phyloP scores from a whole-genome alignment of 306 rosid species.

The Leucaena leucocephala region DNA sequence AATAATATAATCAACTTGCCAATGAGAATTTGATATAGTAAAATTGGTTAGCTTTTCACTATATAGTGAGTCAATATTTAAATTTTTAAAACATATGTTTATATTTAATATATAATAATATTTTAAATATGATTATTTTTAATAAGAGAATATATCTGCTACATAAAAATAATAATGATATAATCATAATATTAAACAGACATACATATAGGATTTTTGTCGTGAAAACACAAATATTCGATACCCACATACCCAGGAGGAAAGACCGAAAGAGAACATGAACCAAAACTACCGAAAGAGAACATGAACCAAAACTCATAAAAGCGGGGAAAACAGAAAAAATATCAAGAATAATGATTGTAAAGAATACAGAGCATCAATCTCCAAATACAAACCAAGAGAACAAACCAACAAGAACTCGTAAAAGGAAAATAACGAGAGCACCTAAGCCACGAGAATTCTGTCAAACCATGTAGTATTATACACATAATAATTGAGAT shows the following conservation, averaged over 20 bases:
- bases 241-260: neutral
- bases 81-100: too few relatives aligned
- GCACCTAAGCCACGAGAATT: neutral
- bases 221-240: neutral
- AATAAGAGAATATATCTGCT: too few relatives aligned
- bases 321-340: neutral
- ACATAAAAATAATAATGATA: neutral
- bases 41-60: too few relatives aligned
- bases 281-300: neutral
- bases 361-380: constrained; percentile 17
- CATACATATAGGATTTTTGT: neutral
- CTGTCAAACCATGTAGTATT: neutral
- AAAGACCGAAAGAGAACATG: neutral
- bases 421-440: neutral
- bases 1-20: too few relatives aligned
- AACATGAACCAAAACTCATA: neutral
- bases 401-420: neutral
- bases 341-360: neutral
- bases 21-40: too few relatives aligned
- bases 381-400: constrained; percentile 4
- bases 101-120: too few relatives aligned
- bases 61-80: too few relatives aligned
- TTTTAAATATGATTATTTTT: too few relatives aligned
- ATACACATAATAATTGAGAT: neutral
- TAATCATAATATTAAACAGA: neutral